Conservation (phyloP, 2,329 filamentous ascomycete genomes). For the Penicillium sp. region DNA sequence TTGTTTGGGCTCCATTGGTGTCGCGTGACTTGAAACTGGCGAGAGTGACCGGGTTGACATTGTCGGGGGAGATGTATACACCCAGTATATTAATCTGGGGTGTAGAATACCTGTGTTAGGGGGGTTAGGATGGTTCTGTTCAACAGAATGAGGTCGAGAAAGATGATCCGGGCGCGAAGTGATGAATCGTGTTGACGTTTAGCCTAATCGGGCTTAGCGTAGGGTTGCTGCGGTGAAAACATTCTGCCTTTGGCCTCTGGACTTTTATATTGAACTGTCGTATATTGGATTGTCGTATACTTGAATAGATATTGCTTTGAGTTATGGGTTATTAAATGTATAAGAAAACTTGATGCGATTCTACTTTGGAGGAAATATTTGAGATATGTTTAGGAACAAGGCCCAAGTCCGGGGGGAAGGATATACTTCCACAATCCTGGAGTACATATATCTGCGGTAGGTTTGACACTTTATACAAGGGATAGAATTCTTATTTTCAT, state of each 20-base stretch:
- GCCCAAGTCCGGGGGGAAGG: background rate
- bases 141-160: background rate
- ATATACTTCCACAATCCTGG: background rate
- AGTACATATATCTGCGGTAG: background rate
- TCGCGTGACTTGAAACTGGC: conserved; percentile 19
- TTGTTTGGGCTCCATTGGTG: conserved; percentile 18
- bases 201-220: conserved; percentile 28
- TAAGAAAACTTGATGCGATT: background rate
- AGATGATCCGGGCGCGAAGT: background rate
- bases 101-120: background rate
- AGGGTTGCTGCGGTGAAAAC: conserved; percentile 27
- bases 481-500: background rate
- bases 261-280: background rate
- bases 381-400: too few species aligned
- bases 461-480: background rate
- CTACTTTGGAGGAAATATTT: too few species aligned
- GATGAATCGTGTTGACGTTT: conserved; percentile 28
- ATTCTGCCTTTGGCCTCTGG: background rate
- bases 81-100: background rate
- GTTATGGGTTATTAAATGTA: background rate
- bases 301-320: background rate
- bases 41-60: conserved; percentile 21
- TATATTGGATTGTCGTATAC: background rate
- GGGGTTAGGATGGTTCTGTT: background rate
- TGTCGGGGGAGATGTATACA: background rate